Evolutionary conservation across 2,329 filamentous ascomycete species (phyloP), one percentile per base, ranked within the genome.

Genomic region (Nemania abortiva): DNA sequence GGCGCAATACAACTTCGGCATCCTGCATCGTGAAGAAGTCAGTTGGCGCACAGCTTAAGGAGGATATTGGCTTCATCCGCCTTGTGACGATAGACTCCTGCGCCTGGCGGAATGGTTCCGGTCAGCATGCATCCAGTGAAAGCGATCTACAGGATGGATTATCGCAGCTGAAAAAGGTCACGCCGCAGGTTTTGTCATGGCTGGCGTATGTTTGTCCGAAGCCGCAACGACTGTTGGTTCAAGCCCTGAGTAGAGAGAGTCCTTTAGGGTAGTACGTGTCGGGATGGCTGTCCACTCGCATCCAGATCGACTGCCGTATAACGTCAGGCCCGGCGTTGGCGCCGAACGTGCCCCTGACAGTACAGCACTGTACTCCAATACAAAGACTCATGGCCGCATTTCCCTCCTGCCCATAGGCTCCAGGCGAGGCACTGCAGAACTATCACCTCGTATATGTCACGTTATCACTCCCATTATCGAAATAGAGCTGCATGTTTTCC

Each of bases 391-490:
- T 54, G 47, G 47, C 62, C 42, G 63, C 59, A 52, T 61, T 55
- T 57, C 39, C 39, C 52, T 52, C 53, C 24, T 57, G 55, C 29
- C 54, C 24, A 72, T 70, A 72, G 70, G 70, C 63, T 65, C 56
- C 37, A 50, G 31, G 52, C 49, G 53, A 71, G 52, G 54, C 39
- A 66, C 64, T 68, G 70, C 70, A 70, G 67, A 57, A 50, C 64
- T 39, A 57, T 68, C 64, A 70, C 68, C 65, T 72, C 70, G 70
- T 72, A 72, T 72, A 67, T 72, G 70, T 72, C 65, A 70, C 70
- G 63, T 64, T 68, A 70, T 72, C 70, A 70, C 70, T 64, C 18
- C 42, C 50, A 60, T 65, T 62, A 61, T 67, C 59, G 61, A 65
- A 58, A 58, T n/a, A 56, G 27, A 55, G 47, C 49, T 66, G 62